phyloP scores from a whole-genome alignment of 352 stramenopile genomes.

The Globisporangium sylvaticum region DNA sequence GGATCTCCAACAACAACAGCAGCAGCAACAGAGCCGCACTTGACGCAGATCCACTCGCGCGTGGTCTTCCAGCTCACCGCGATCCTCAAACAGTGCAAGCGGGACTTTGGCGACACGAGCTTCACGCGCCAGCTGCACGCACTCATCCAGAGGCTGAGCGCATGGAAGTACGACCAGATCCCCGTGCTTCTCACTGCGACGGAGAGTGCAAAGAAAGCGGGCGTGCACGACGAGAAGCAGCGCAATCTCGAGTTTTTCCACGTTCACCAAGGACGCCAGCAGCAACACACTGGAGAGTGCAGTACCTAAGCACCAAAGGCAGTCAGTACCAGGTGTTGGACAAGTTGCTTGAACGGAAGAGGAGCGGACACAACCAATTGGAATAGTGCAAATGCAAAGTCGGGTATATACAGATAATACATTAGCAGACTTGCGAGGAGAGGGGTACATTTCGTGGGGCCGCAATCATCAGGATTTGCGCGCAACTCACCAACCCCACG shows the following conservation, averaged over 20 bases:
- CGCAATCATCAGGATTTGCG: neutral
- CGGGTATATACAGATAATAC: neutral
- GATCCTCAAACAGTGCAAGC: constrained; percentile 32
- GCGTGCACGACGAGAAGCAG: constrained; percentile 44
- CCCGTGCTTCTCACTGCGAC: constrained; percentile 28
- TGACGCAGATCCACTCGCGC: constrained; percentile 53
- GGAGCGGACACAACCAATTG: neutral
- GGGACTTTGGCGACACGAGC: constrained; percentile 31
- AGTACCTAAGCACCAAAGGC: neutral
- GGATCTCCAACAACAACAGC: constrained; percentile 24
- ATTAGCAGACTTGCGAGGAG: neutral
- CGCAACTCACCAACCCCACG: neutral
- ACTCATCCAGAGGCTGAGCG: constrained; percentile 23
- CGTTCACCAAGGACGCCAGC: constrained; percentile 21
- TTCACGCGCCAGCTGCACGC: constrained; percentile 36
- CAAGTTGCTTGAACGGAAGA: neutral
- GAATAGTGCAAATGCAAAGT: neutral
- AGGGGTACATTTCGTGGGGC: neutral
- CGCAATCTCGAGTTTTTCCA: constrained; percentile 75
- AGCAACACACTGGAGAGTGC: neutral
- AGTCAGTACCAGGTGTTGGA: neutral
- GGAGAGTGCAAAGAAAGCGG: constrained; percentile 18
- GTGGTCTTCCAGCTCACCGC: constrained; percentile 39
- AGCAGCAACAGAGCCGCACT: constrained; percentile 21
- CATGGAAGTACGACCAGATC: constrained; percentile 38